Conservation (phyloP, 345 rosid species). For the Camelina laxa region DNA sequence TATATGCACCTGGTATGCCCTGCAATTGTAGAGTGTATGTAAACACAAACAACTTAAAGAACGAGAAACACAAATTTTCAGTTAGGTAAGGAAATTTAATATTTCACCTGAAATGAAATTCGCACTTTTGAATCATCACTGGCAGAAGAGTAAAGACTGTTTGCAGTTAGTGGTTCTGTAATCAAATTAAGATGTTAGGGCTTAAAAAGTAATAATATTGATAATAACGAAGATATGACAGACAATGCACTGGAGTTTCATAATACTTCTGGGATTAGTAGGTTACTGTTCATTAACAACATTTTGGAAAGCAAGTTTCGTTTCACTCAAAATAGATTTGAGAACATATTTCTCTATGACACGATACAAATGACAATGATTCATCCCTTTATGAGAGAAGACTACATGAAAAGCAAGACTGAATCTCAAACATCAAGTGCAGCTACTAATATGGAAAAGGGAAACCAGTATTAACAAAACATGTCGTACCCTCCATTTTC, state of each 20-base stretch:
- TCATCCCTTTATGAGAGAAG: slow-evolving; percentile 27
- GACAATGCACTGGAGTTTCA: slow-evolving; percentile 31
- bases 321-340: slow-evolving; percentile 19
- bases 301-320: not conserved
- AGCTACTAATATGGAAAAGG: not conserved
- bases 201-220: not conserved
- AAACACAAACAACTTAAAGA: slow-evolving; percentile 31
- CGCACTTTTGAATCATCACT: slow-evolving; percentile 63
- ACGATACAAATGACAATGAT: slow-evolving; percentile 5
- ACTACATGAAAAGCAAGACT: not conserved
- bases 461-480: not conserved
- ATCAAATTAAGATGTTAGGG: slow-evolving; percentile 31
- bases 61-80: slow-evolving; percentile 8
- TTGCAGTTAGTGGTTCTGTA: slow-evolving; percentile 77
- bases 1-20: slow-evolving; percentile 92
- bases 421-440: slow-evolving; percentile 7
- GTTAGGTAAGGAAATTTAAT: slow-evolving; percentile 25
- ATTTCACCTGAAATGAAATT: slow-evolving; percentile 84
- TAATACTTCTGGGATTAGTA: slow-evolving; percentile 11
- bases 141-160: slow-evolving; percentile 49
- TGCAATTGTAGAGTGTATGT: slow-evolving; percentile 43
- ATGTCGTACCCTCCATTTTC: not conserved
- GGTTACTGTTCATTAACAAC: not conserved
- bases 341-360: slow-evolving; percentile 12
- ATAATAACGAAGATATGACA: slow-evolving; percentile 16